Evolutionary conservation across 306 rosid genomes (phyloP).

Genomic region (Inga laurina): DNA sequence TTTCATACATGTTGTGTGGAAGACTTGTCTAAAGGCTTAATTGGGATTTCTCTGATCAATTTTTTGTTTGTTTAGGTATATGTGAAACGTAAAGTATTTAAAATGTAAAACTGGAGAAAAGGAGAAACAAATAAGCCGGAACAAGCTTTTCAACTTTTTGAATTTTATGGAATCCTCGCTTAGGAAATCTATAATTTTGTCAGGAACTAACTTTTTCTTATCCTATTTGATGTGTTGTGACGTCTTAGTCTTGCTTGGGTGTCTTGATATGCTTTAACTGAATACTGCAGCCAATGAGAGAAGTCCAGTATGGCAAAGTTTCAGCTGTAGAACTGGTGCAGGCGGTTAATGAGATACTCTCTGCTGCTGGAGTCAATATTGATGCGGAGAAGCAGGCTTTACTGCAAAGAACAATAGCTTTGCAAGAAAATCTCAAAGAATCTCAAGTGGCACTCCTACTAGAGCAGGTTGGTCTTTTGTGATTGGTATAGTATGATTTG

Average conservation of each 20-base stretch:
- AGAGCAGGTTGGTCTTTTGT: constrained; percentile 74
- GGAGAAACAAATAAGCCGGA: constrained; percentile 7
- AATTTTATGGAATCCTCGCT: neutral
- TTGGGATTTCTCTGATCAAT: neutral
- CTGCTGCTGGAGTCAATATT: constrained; percentile 86
- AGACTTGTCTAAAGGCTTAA: neutral
- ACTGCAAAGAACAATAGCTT: constrained; percentile 63
- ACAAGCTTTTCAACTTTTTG: neutral
- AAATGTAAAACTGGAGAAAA: neutral
- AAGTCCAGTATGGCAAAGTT: constrained; percentile 73
- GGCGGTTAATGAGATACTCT: constrained; percentile 94
- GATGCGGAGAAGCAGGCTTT: constrained; percentile 85
- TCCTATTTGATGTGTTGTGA: neutral
- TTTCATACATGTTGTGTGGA: neutral
- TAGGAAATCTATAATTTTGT: neutral
- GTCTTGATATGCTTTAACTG: constrained; percentile 40
- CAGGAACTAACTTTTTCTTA: neutral
- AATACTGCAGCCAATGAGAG: constrained; percentile 52
- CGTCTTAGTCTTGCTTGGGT: constrained; percentile 18
- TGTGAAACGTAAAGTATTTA: constrained; percentile 12
- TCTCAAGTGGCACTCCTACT: constrained; percentile 78
- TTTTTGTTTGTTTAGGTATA: constrained; percentile 12
- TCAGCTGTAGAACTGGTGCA: constrained; percentile 87
- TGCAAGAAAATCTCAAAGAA: constrained; percentile 86
- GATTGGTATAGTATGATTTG: constrained; percentile 10